Base-by-base conservation (phyloP, 306 rosid species). In the Malus asiatica region DNA sequence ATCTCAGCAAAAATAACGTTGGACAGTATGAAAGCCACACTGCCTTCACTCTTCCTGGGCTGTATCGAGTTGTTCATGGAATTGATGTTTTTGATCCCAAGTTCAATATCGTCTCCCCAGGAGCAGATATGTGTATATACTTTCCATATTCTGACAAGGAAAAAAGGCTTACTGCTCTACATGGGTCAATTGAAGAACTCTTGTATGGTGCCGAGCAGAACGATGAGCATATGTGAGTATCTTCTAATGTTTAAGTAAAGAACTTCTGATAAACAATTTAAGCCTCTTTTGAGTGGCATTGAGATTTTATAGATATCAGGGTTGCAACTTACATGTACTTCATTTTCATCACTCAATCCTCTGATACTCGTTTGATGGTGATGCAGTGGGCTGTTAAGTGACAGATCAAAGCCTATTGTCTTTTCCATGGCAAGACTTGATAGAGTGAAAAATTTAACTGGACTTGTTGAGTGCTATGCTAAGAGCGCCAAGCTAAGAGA, bases 21-120 rank as follows among this genome's bases (percentile, higher is more conserved):
- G 99, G 99, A 66, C 97, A 95, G 80, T 92, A 92, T 76, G 98
- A 95, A 90, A 95, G 96, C 89, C 98, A 95, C 86, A 38, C 86
- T 58, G 87, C 92, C 48, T 95, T 95, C 83, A 92, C 97, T 76
- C 97, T 95, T 83, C 99, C 99, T 32, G 97, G 96, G 73, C 96
- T 92, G 13, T 95, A 92, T 29, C 87, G 97, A 80, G 99, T 92
- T 78, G 99, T 92, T 71, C 99, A 95, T 35, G 97, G 99, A 66
- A 84, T 95, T 79, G 93, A 95, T 88, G 99, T 95, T 79, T 95
- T 95, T 76, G 99, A 92, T 84, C 96, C 98, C 73, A 92, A 95
- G 92, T 95, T 95, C 84, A 94, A 94, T 78, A 92, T 92, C 59
- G 97, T 95, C 76, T 92, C 98, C 72, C 98, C 97, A 57, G 98